Evolutionary conservation across 345 rosid genomes (phyloP).

Genomic region (Eucalyptus sp.): DNA sequence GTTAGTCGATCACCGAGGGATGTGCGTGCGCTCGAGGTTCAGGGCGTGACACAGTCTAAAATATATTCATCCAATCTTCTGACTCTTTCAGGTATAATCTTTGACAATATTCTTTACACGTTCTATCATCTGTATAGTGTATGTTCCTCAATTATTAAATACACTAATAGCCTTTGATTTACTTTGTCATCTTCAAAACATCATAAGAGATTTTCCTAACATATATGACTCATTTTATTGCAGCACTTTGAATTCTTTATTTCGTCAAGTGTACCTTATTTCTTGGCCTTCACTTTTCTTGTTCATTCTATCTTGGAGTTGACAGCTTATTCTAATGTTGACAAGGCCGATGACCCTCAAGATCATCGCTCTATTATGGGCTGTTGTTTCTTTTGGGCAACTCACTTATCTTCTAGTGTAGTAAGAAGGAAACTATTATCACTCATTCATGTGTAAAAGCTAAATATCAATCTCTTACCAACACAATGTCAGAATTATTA

Average conservation of each 20-base stretch:
- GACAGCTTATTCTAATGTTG: not conserved
- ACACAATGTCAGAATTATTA: not conserved
- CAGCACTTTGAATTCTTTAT: not conserved
- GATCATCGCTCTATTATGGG: not conserved
- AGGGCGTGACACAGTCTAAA: too few relatives aligned
- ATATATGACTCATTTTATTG: not conserved
- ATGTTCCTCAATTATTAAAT: too few relatives aligned
- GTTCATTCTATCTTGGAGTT: not conserved
- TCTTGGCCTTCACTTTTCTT: not conserved
- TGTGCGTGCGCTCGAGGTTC: accelerated
- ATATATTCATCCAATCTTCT: too few relatives aligned
- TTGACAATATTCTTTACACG: too few relatives aligned
- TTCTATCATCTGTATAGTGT: too few relatives aligned
- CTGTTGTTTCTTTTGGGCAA: not conserved
- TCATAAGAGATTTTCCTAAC: too few relatives aligned
- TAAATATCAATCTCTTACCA: not conserved
- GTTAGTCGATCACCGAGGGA: too few relatives aligned
- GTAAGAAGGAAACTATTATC: not conserved
- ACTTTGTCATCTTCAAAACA: too few relatives aligned
- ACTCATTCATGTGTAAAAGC: not conserved
- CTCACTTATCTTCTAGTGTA: not conserved
- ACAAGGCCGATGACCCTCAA: not conserved
- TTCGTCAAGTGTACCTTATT: not conserved
- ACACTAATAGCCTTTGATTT: too few relatives aligned
- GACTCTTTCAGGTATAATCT: too few relatives aligned